phyloP scores from a whole-genome alignment of 192 early-diverging fungal species.

The Spinellus fusiger region DNA sequence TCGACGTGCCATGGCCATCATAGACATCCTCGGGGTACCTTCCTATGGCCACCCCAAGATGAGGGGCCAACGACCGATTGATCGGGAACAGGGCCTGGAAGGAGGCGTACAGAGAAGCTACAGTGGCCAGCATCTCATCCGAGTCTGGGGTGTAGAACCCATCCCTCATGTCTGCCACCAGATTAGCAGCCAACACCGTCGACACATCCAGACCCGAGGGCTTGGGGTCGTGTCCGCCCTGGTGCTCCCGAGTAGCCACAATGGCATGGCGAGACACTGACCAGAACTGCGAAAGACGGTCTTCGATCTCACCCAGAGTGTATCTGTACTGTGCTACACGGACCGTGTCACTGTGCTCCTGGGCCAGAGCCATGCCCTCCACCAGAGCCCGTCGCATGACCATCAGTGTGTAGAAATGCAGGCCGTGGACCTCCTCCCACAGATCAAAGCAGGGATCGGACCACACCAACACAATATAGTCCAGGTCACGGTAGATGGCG shows the following conservation, averaged over 20 bases:
- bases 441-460: conserved; percentile 46
- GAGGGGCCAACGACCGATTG: conserved; percentile 27
- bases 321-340: not conserved
- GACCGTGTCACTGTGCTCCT: not conserved
- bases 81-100: conserved; percentile 38
- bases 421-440: conserved; percentile 73
- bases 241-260: conserved; percentile 27
- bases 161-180: conserved; percentile 5
- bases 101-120: conserved; percentile 1
- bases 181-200: conserved; percentile 51
- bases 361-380: conserved; percentile 48
- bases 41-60: conserved; percentile 54
- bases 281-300: conserved; percentile 40
- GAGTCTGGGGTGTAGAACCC: conserved; percentile 19
- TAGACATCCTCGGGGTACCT: conserved; percentile 76
- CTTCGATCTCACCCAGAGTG: not conserved
- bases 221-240: conserved; percentile 39
- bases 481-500: conserved; percentile 49
- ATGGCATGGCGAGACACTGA: conserved; percentile 23
- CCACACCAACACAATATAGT: conserved; percentile 52
- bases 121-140: conserved; percentile 29
- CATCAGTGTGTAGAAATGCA: conserved; percentile 64
- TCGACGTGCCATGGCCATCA: conserved; percentile 45
- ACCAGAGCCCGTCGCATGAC: conserved; percentile 57
- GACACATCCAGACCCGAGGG: conserved; percentile 50